phyloP scores from a whole-genome alignment of 805 yeast genomes.

The Saturnispora silvae region DNA sequence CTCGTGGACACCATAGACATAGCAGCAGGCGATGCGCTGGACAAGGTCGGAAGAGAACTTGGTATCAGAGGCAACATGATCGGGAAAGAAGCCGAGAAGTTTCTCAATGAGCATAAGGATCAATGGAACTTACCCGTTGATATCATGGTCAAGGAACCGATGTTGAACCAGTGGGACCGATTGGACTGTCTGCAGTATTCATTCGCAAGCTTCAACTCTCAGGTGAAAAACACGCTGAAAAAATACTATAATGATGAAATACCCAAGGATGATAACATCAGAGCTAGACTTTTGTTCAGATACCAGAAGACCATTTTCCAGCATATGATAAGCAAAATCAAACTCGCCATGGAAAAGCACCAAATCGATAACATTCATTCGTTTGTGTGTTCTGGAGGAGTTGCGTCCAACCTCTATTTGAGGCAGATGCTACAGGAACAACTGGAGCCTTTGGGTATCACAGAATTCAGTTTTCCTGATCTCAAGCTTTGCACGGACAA shows the following conservation, averaged over 20 bases:
- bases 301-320: constrained; percentile 58
- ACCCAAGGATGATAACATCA: constrained; percentile 17
- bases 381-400: constrained; percentile 90
- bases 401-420: constrained; percentile 61
- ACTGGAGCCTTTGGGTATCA: constrained; percentile 21
- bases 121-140: constrained; percentile 24
- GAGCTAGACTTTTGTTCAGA: constrained; percentile 42
- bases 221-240: constrained; percentile 19
- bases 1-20: constrained; percentile 71
- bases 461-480: constrained; percentile 56
- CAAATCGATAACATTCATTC: constrained; percentile 29
- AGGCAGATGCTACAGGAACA: constrained; percentile 36
- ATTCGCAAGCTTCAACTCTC: constrained; percentile 55
- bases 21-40: constrained; percentile 89
- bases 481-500: constrained; percentile 79
- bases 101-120: constrained; percentile 29
- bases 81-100: constrained; percentile 69
- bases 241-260: constrained; percentile 17
- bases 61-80: constrained; percentile 78
- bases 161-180: constrained; percentile 38
- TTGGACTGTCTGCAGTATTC: constrained; percentile 46
- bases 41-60: constrained; percentile 80
- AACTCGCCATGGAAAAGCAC: constrained; percentile 35
- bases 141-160: constrained; percentile 35
- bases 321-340: constrained; percentile 60